Evolutionary conservation across 2,329 filamentous ascomycete genomes (phyloP).

Genomic region (Aureobasidium sp.): DNA sequence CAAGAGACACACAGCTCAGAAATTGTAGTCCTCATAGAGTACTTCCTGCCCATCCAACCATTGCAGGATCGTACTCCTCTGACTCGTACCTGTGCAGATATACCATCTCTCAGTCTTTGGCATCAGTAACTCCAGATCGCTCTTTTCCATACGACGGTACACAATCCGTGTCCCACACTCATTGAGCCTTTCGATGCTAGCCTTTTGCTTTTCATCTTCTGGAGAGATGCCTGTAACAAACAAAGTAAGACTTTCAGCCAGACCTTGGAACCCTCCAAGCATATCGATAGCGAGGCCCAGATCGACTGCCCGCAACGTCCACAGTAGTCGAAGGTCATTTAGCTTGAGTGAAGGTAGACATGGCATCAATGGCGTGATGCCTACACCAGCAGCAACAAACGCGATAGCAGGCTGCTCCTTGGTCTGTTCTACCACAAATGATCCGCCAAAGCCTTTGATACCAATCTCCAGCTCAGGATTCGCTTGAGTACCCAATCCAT

Average conservation of each 20-base stretch:
- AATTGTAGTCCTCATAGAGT: slow-evolving; percentile 47
- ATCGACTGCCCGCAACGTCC: slow-evolving; percentile 60
- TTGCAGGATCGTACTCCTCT: slow-evolving; percentile 43
- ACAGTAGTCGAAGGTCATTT: slow-evolving; percentile 52
- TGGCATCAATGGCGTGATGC: slow-evolving; percentile 70
- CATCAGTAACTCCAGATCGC: slow-evolving; percentile 36
- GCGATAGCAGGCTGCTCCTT: slow-evolving; percentile 34
- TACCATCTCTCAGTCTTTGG: slow-evolving; percentile 46
- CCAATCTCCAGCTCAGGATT: slow-evolving; percentile 50
- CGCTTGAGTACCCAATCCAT: slow-evolving; percentile 16
- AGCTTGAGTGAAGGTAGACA: slow-evolving; percentile 32
- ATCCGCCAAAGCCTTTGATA: slow-evolving; percentile 66
- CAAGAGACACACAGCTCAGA: slow-evolving; percentile 19
- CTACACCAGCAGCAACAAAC: slow-evolving; percentile 73
- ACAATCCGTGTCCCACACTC: slow-evolving; percentile 30
- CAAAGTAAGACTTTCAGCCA: slow-evolving; percentile 49
- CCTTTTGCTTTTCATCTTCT: slow-evolving; percentile 18
- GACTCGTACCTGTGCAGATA: slow-evolving; percentile 47
- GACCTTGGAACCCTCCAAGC: slow-evolving; percentile 44
- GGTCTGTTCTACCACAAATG: slow-evolving; percentile 38
- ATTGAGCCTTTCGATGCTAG: slow-evolving; percentile 38
- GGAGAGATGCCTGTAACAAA: slow-evolving; percentile 54
- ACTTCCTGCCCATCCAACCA: slow-evolving; percentile 44
- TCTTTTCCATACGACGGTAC: slow-evolving; percentile 39
- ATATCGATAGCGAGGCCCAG: slow-evolving; percentile 54